These are phyloP conservation scores for Penicillium parvum DNA, from an alignment of 495 filamentous ascomycete genomes.

Conservation along the genomic window DNA sequence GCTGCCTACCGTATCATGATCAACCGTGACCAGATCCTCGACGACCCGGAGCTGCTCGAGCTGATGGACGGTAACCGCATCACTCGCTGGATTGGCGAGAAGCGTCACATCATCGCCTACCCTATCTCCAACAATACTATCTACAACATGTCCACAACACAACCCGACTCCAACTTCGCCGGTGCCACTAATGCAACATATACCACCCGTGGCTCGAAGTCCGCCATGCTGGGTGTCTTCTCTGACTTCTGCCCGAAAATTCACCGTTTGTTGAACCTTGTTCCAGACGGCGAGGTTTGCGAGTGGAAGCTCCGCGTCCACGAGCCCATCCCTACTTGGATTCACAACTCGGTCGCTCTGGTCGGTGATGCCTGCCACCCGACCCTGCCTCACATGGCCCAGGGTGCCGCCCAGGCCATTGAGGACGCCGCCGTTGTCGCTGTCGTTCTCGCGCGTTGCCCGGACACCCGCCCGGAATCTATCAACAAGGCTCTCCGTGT, in stretches of 20 bases:
- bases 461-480: background rate
- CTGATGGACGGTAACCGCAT: slow-evolving; percentile 50
- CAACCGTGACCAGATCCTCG: background rate
- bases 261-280: background rate
- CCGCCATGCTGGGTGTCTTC: background rate
- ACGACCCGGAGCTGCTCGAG: background rate
- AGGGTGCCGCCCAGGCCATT: slow-evolving; percentile 74
- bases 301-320: background rate
- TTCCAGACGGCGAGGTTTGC: background rate
- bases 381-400: slow-evolving; percentile 66
- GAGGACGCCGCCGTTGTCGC: slow-evolving; percentile 69
- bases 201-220: background rate
- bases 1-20: background rate
- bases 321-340: slow-evolving; percentile 42
- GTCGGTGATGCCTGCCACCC: slow-evolving; percentile 77
- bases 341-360: slow-evolving; percentile 58
- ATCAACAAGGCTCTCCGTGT: background rate
- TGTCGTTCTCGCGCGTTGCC: slow-evolving; percentile 50
- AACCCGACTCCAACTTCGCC: slow-evolving; percentile 62
- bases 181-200: background rate
- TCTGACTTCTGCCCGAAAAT: background rate
- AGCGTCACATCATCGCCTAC: slow-evolving; percentile 75
- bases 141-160: slow-evolving; percentile 70
- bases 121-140: slow-evolving; percentile 64
- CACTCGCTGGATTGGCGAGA: slow-evolving; percentile 71